These are phyloP conservation scores for Xylaria longipes DNA, from an alignment of 495 filamentous ascomycete genomes.

Conservation along the genomic window DNA sequence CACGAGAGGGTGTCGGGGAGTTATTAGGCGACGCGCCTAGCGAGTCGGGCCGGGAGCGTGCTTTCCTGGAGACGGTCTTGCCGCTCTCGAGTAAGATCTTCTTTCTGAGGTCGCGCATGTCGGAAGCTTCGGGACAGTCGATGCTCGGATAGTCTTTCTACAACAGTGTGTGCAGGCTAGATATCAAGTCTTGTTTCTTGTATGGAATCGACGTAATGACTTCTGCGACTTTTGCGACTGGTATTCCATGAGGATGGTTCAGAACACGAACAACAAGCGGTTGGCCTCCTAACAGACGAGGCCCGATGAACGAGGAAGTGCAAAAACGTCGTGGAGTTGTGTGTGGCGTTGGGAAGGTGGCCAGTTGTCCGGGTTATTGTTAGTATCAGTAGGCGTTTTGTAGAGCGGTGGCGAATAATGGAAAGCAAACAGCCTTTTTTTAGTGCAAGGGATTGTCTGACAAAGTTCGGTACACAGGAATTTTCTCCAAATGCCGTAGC, in stretches of 20 bases:
- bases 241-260: conserved; percentile 44
- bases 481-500: conserved; percentile 19
- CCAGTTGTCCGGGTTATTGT: not conserved
- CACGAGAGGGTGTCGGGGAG: conserved; percentile 50
- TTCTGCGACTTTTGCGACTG: conserved; percentile 34
- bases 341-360: conserved; percentile 1
- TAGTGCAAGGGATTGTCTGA: conserved; percentile 13
- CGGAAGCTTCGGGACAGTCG: conserved; percentile 28
- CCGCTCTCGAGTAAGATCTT: conserved; percentile 79
- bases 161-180: not conserved
- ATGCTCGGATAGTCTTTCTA: conserved; percentile 7
- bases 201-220: conserved; percentile 32
- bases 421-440: conserved; percentile 8
- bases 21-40: conserved; percentile 58
- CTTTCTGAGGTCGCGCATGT: conserved; percentile 80
- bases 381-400: not conserved
- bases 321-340: not conserved
- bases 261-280: not conserved
- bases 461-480: conserved; percentile 16
- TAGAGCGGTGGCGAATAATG: conserved; percentile 14
- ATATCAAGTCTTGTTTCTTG: conserved; percentile 41
- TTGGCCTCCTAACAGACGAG: not conserved
- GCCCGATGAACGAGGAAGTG: not conserved
- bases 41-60: conserved; percentile 73
- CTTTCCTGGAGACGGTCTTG: conserved; percentile 94